Evolutionary conservation across 768 basidiomycete species (phyloP), one percentile per base, ranked within the genome.

Genomic region (Paxillus ammoniavirescens): DNA sequence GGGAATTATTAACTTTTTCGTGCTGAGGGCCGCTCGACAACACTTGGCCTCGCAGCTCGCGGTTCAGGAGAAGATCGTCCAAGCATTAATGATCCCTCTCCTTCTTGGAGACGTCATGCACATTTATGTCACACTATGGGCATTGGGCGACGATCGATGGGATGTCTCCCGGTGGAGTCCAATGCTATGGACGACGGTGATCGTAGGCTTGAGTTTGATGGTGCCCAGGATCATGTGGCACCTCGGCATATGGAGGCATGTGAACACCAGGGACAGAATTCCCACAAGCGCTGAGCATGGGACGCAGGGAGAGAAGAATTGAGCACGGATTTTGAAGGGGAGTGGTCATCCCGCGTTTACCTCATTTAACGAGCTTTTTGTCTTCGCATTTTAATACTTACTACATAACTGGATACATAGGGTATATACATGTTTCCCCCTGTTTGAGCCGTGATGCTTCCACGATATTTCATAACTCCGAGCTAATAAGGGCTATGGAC

Each of bases 201-300:
- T 83, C 14, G 63, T 86, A 12, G 89, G 89, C 0, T 58, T 89
- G 35, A 79, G 79, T 13, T 66, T 91, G 47, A 72, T 90, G 77
- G 68, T 90, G 44, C 88, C 89, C 10, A 78, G 89, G 23, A 63
- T 87, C 17, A 77, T 82, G 57, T 91, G 89, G 89, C 83, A 87
- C 65, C 60, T 89, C 46, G 89, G 89, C 8, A 73, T 91, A 49
- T 87, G 85, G 53, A 78, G 89, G 45, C 91, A 89, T 66, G 81
- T 84, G 12, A 81, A 90, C 62, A 69, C 70, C 26, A 77, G 88
- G 55, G 88, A 91, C 63, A 77, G 79, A 2, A 13, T 43, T 10
- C 50, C 58, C 23, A 12, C 44, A 31, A 4, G 13, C 9, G 6
- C 46, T 6, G 47, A 26, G 17, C 42, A 18, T 15, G 23, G 3